Base-by-base conservation (phyloP, 495 filamentous ascomycete genomes). In the Jackrogersella minutella region DNA sequence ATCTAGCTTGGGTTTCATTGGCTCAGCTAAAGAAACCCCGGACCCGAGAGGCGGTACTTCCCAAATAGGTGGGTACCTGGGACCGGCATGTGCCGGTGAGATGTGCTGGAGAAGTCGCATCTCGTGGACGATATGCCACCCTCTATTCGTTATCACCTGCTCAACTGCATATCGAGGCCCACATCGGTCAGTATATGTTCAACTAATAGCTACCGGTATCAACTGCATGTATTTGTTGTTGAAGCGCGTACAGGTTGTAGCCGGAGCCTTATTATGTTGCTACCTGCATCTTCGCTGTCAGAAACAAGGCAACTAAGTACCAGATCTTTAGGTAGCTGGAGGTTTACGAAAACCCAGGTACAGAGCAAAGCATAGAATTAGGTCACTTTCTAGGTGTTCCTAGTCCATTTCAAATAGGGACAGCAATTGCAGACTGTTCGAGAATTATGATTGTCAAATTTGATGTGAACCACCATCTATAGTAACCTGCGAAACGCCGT, bases 31-130 rank as follows among this genome's bases (percentile, higher is more conserved):
- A n/a, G n/a, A 43, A 53, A n/a, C 52, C 52, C 64, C 44, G 14
- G 64, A 53, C 41, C 64, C 58, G 26, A 53, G 10, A 44, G 47
- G 17, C 63, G 62, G 62, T 55, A 59, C 17, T 55, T 54, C 17
- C 62, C 53, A 58, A 21, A 11, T 28, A 13, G 36, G 37, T 51
- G 43, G 61, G 53, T 63, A 49, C 51, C 14, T 57, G 37, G 16
- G 11, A n/a, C 37, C 30, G 33, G 51, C 57, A 62, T 40, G 5
- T 39, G n/a, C 28, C n/a, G n/a, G n/a, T n/a, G 36, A 11, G 21
- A 49, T 22, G 43, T 40, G 53, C 44, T 30, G n/a, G 16, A 49
- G 14, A 53, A 33, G 37, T 52, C 16, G 43, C 43, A 64, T 57
- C 60, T 50, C 52, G 60, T 64, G 60, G 28, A 41, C 60, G 13